Conservation (phyloP, 345 rosid genomes). For the Pugionium dolabratum region DNA sequence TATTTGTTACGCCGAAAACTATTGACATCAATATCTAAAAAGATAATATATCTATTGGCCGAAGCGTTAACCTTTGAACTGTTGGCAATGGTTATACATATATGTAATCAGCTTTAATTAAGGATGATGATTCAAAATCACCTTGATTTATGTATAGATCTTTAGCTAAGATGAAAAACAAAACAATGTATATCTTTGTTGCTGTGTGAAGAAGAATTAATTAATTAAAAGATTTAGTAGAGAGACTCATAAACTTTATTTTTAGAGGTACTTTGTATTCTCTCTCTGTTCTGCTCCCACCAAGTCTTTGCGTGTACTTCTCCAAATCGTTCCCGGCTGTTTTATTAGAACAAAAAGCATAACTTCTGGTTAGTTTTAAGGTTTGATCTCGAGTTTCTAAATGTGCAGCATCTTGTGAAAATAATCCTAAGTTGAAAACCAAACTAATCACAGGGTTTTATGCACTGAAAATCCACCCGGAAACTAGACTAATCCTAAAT, state of each 20-base stretch:
- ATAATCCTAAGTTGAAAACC: background rate
- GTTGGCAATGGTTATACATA: background rate
- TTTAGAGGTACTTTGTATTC: constrained; percentile 92
- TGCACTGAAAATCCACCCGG: background rate
- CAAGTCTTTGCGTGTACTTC: constrained; percentile 91
- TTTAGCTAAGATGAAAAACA: constrained; percentile 21
- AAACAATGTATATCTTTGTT: constrained; percentile 32
- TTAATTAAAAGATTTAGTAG: constrained; percentile 26
- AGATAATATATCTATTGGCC: too few relatives aligned
- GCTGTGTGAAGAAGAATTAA: constrained; percentile 22
- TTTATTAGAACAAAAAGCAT: background rate
- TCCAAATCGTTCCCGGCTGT: constrained; percentile 92
- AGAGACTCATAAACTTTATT: constrained; percentile 23
- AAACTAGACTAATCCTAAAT: background rate
- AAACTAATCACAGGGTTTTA: background rate
- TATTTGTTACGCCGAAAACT: too few relatives aligned
- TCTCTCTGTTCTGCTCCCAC: constrained; percentile 99
- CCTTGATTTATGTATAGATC: constrained; percentile 22
- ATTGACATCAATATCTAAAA: too few relatives aligned
- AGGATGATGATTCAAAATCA: constrained; percentile 13
- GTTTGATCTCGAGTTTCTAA: background rate
- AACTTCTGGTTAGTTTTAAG: background rate
- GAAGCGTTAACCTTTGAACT: background rate
- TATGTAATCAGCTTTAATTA: constrained; percentile 1
- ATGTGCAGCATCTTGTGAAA: background rate